Conservation (phyloP, 345 rosid species). For the Populus davidiana region DNA sequence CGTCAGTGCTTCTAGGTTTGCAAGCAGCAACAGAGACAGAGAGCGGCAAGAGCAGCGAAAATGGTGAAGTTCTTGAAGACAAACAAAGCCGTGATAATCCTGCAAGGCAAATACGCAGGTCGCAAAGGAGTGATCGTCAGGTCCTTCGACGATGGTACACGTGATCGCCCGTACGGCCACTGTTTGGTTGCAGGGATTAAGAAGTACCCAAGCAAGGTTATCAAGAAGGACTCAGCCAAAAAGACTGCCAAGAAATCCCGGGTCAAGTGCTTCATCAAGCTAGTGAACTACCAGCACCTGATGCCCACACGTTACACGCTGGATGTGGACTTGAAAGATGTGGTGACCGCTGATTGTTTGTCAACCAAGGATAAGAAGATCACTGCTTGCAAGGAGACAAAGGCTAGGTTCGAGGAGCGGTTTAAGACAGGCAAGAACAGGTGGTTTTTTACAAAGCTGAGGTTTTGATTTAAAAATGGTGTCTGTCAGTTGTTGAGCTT, state of each 20-base stretch:
- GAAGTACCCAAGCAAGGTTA: slow-evolving; percentile 5
- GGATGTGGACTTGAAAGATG: slow-evolving; percentile 28
- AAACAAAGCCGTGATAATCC: background rate
- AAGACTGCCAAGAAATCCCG: slow-evolving; percentile 27
- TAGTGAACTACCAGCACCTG: slow-evolving; percentile 29
- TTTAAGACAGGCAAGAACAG: slow-evolving; percentile 32
- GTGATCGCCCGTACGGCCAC: background rate
- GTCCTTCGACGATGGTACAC: background rate
- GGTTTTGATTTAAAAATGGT: slow-evolving; percentile 15
- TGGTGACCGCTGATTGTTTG: slow-evolving; percentile 2
- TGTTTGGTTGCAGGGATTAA: slow-evolving; percentile 2
- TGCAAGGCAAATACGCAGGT: background rate
- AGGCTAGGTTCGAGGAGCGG: slow-evolving; percentile 25
- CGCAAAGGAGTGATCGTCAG: background rate
- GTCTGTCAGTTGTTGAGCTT: background rate
- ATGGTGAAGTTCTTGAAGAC: slow-evolving; percentile 3
- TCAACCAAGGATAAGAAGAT: slow-evolving; percentile 24
- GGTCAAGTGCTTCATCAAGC: slow-evolving; percentile 29
- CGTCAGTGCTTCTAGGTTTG: no score
- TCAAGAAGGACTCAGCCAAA: slow-evolving; percentile 26
- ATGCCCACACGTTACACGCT: slow-evolving; percentile 28
- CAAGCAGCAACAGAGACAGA: background rate
- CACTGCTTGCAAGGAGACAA: slow-evolving; percentile 18
- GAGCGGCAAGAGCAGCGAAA: background rate
- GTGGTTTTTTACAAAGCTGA: slow-evolving; percentile 32